These are phyloP conservation scores for Pyrenochaeta sp. DNA, from an alignment of 2,329 filamentous ascomycete genomes.

Conservation along the genomic window DNA sequence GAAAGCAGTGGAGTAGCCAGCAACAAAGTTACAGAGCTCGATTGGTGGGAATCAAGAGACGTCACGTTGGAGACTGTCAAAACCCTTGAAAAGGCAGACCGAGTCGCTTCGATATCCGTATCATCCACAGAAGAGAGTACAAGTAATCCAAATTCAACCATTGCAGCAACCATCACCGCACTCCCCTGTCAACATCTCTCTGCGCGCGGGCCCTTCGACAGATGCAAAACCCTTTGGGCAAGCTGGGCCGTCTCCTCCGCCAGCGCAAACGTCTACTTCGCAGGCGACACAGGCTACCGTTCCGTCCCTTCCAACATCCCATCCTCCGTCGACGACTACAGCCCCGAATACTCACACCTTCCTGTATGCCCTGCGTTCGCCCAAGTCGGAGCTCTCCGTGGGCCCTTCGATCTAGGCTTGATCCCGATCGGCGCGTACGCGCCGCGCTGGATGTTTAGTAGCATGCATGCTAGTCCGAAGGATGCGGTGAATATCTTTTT, in stretches of 20 bases:
- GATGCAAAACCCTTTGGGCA: slow-evolving; percentile 81
- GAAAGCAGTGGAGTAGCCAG: slow-evolving; percentile 67
- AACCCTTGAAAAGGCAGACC: slow-evolving; percentile 3
- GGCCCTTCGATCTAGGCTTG: slow-evolving; percentile 88
- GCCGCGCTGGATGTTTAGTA: slow-evolving; percentile 76
- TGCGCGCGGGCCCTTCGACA: slow-evolving; percentile 73
- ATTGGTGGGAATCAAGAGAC: slow-evolving; percentile 92
- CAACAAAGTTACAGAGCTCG: slow-evolving; percentile 80
- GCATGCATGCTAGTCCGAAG: slow-evolving; percentile 85
- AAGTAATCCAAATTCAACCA: slow-evolving; percentile 43
- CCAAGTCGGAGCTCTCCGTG: slow-evolving; percentile 79
- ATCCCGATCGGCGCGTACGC: slow-evolving; percentile 94
- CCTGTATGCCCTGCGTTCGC: slow-evolving; percentile 85
- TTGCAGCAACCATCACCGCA: slow-evolving; percentile 77
- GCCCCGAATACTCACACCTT: slow-evolving; percentile 66
- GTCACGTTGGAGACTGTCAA: slow-evolving; percentile 66
- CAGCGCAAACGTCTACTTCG: slow-evolving; percentile 84
- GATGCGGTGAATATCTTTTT: slow-evolving; percentile 90
- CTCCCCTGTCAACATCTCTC: slow-evolving; percentile 86
- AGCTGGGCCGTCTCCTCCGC: slow-evolving; percentile 83
- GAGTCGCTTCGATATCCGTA: not conserved
- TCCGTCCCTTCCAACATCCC: slow-evolving; percentile 71
- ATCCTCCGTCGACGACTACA: slow-evolving; percentile 74
- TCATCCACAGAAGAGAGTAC: slow-evolving; percentile 8
- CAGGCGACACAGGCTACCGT: slow-evolving; percentile 88